These are phyloP conservation scores for Globisporangium recalcitrans DNA, from an alignment of 352 stramenopile genomes.

Conservation along the genomic window DNA sequence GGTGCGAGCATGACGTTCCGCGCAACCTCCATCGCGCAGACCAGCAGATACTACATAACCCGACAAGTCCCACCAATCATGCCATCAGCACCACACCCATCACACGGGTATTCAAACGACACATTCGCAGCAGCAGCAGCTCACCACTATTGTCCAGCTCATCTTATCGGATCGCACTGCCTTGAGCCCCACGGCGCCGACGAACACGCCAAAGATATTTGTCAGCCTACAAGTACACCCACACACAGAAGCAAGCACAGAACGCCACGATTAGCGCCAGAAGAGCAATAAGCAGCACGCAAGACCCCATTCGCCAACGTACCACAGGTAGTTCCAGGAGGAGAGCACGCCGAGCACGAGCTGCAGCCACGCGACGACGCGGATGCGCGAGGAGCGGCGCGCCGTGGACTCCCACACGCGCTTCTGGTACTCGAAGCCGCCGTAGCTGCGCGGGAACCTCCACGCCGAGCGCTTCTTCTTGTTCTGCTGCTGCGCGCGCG, in stretches of 20 bases:
- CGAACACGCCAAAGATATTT: conserved; percentile 70
- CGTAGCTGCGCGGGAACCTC: conserved; percentile 28
- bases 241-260: not conserved
- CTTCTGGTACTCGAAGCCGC: conserved; percentile 79
- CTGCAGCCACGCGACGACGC: conserved; percentile 54
- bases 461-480: not conserved
- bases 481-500: not conserved
- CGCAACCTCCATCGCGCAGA: conserved; percentile 67
- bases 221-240: conserved; percentile 29
- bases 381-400: conserved; percentile 58
- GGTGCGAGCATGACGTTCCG: conserved; percentile 63
- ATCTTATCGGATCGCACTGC: conserved; percentile 72
- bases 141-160: conserved; percentile 73
- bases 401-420: conserved; percentile 58
- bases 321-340: conserved; percentile 74
- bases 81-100: not conserved
- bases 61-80: conserved; percentile 3
- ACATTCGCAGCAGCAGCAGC: conserved; percentile 14
- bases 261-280: not conserved
- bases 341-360: conserved; percentile 48
- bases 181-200: conserved; percentile 57
- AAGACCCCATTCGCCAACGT: conserved; percentile 3
- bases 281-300: not conserved
- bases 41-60: conserved; percentile 45
- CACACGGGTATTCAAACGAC: not conserved